phyloP scores from a whole-genome alignment of 2,329 filamentous ascomycete genomes.

The Alternaria consortialis region DNA sequence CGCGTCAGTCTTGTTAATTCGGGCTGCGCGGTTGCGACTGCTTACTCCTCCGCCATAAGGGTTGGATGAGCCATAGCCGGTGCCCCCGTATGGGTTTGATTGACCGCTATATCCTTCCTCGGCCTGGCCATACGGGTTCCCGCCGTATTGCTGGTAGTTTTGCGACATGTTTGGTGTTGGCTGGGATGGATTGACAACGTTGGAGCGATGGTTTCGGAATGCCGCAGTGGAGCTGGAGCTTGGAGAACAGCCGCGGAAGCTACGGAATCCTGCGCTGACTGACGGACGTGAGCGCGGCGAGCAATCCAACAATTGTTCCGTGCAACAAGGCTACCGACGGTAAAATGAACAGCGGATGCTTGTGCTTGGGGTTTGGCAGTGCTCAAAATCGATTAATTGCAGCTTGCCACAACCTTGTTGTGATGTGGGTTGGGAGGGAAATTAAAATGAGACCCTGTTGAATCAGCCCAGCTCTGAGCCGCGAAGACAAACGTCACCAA shows the following conservation, averaged over 20 bases:
- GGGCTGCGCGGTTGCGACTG: slow-evolving; percentile 14
- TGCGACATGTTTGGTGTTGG: slow-evolving; percentile 39
- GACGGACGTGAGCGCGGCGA: slow-evolving; percentile 12
- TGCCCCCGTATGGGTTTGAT: slow-evolving; percentile 52
- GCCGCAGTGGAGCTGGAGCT: slow-evolving; percentile 33
- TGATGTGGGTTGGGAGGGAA: slow-evolving; percentile 22
- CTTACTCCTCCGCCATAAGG: slow-evolving; percentile 44
- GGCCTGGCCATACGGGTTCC: slow-evolving; percentile 19
- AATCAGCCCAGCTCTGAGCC: slow-evolving; percentile 23
- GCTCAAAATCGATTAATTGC: slow-evolving; percentile 11
- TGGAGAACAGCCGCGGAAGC: slow-evolving; percentile 35
- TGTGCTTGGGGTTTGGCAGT: background rate
- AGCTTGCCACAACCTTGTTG: slow-evolving; percentile 22
- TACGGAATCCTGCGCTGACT: slow-evolving; percentile 33
- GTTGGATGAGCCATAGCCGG: slow-evolving; percentile 42
- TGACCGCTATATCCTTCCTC: slow-evolving; percentile 16
- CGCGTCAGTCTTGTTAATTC: slow-evolving; percentile 19
- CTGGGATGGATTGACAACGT: slow-evolving; percentile 16
- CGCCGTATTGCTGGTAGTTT: slow-evolving; percentile 62
- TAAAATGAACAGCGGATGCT: slow-evolving; percentile 7
- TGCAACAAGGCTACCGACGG: slow-evolving; percentile 13
- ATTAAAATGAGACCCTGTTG: slow-evolving; percentile 21
- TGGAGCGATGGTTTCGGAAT: slow-evolving; percentile 26
- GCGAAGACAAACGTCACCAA: slow-evolving; percentile 20
- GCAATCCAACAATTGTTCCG: slow-evolving; percentile 2